Evolutionary conservation across 2,329 filamentous ascomycete genomes (phyloP).

Genomic region (Pseudogymnoascus sp.): DNA sequence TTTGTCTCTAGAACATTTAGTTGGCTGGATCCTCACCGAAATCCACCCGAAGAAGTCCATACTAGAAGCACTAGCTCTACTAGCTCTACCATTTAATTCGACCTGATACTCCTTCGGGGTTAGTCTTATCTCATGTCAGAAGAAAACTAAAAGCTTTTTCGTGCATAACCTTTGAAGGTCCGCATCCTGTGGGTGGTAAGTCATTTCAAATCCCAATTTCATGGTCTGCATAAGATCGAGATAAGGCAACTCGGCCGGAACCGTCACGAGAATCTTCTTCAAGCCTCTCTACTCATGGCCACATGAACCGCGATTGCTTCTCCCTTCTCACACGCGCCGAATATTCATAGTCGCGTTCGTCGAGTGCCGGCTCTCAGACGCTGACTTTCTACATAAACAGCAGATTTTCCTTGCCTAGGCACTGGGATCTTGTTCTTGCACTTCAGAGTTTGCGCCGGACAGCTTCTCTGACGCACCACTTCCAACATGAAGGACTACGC

Average conservation of each 20-base stretch:
- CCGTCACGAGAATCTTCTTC: slow-evolving; percentile 4
- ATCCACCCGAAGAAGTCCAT: neutral
- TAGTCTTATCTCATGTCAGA: slow-evolving; percentile 6
- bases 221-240: slow-evolving; percentile 7
- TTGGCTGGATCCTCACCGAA: slow-evolving; percentile 1
- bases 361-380: neutral
- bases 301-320: neutral
- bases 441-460: slow-evolving; percentile 2
- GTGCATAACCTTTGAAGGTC: slow-evolving; percentile 3
- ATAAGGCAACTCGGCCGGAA: slow-evolving; percentile 6
- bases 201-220: slow-evolving; percentile 6
- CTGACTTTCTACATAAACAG: slow-evolving; percentile 7
- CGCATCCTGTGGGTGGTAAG: neutral
- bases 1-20: neutral
- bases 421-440: neutral
- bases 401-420: neutral
- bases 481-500: slow-evolving; percentile 11
- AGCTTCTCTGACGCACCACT: neutral
- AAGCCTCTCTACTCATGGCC: slow-evolving; percentile 3
- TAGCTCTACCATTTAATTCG: neutral
- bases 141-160: slow-evolving; percentile 7
- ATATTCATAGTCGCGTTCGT: slow-evolving; percentile 6
- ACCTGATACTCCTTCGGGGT: neutral
- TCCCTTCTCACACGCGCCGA: neutral
- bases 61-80: neutral